Evolutionary conservation across 2,329 filamentous ascomycete species (phyloP), one percentile per base, ranked within the genome.

Genomic region (Teratosphaeria zuluensis): DNA sequence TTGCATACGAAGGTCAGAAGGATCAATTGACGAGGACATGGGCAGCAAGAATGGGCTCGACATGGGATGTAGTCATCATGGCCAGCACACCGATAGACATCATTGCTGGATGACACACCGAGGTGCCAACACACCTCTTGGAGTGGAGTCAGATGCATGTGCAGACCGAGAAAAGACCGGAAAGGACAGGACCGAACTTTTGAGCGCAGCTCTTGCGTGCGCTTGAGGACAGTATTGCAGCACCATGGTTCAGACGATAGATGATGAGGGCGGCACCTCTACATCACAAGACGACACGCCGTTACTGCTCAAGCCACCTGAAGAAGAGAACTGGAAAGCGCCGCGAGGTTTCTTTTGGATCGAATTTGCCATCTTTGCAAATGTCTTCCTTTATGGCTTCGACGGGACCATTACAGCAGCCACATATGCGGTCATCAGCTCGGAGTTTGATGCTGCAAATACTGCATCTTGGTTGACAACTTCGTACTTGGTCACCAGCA

Each of bases 401-500:
- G 63, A 65, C 42, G 58, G 58, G n/a, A 65, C 63, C 14, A 63
- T 65, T 42, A 64, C 61, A 32, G 63, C 61, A 24, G 55, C 63
- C 14, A 63, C 59, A 12, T 64, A 63, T 52, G 63, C 61, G 7
- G 56, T 61, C 32, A 64, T 8, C 71, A 72, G 61, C 74, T 73
- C 31, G 19, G 42, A 48, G 9, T 48, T 48, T 19, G 42, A 48
- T 48, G 42, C 42, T 48, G 42, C 31, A 8, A 31, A 32, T 30
- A 79, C 79, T 2, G 84, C 85, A 53, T 76, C 78, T 0, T 83
- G 80, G 81, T 78, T 78, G 1, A 80, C 79, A 6, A 81, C 79
- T 0, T 77, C 79, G 8, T 76, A 77, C 3, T 69, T 84, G 52
- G 78, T 84, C 53, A 80, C 80, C 32, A 82, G 81, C 59, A 86